Evolutionary conservation across 2,329 filamentous ascomycete species (phyloP), one percentile per base, ranked within the genome.

Genomic region (Sporothrix pallida): DNA sequence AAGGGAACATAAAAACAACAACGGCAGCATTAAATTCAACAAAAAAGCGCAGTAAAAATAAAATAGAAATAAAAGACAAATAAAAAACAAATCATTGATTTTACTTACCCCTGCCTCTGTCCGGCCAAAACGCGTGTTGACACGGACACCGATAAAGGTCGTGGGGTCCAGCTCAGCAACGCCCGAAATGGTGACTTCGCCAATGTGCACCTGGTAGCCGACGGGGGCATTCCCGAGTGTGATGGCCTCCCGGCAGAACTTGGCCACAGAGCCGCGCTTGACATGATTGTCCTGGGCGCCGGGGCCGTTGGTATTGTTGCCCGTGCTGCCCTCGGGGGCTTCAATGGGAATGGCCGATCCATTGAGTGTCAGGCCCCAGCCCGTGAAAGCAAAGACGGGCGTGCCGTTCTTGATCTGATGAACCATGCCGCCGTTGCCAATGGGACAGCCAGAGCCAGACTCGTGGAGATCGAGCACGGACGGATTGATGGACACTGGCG

Each of bases 161-260:
- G 70, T 72, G 13, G 37, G 48, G 48, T 77, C 76, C 3, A 78
- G 68, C 37, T 67, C 26, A 1, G 76, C 77, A 42, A 73, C 76
- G 6, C 76, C 77, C 10, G 48, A 52, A 5, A 78, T 75, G 9
- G 63, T 74, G 12, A 78, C 72, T 10, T 60, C 71, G 26, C 71
- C 74, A 20, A 78, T 76, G 48, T 76, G 77, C 12, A 78, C 52
- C 72, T 77, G 75, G 73, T 76, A 74, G n/a, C 77, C 77, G 3
- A 71, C 74, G 0, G 77, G 77, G 10, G 74, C 76, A 52, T 76
- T 75, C 71, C 73, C 75, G 10, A 78, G 74, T 5, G 52, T 23
- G 23, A 78, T 78, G 20, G 74, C 58, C 73, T 78, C 75, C 44
- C 74, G 76, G 75, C 77, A 78, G 60, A 76, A 78, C 75, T 78